Conservation (phyloP, 2,329 filamentous ascomycete species). For the Hymenotorrendiella dingleyae region DNA sequence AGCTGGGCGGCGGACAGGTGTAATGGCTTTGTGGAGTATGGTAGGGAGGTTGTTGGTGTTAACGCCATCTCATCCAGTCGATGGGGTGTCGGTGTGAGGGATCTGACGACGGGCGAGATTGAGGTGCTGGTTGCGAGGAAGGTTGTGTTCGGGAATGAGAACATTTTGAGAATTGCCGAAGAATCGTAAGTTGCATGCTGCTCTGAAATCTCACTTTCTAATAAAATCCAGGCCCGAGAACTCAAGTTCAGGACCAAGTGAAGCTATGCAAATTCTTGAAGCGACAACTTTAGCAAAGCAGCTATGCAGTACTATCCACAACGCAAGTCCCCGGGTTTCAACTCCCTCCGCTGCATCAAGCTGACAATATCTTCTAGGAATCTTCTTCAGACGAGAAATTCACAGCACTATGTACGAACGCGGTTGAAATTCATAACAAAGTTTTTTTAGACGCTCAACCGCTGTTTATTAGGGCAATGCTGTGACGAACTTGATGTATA, state of each 20-base stretch:
- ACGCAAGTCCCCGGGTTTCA: background rate
- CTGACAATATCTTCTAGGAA: background rate
- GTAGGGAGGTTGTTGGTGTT: slow-evolving; percentile 52
- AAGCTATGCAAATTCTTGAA: background rate
- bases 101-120: background rate
- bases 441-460: slow-evolving; percentile 2
- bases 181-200: background rate
- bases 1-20: slow-evolving; percentile 60
- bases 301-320: background rate
- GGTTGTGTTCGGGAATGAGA: slow-evolving; percentile 4
- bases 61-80: background rate
- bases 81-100: background rate
- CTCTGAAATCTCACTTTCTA: background rate
- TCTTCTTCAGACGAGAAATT: background rate
- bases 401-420: background rate
- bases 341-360: background rate
- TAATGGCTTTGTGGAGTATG: slow-evolving; percentile 53
- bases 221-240: background rate
- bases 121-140: background rate
- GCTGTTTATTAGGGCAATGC: slow-evolving; percentile 3
- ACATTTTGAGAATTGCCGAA: slow-evolving; percentile 1
- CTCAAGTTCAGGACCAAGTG: background rate
- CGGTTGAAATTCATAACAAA: slow-evolving; percentile 1
- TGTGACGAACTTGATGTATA: too few relatives aligned
- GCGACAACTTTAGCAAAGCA: background rate